A percentile compares a stretch with the other conserved stretches of the same genome.
phyloP scores from a whole-genome alignment of 163 green algal species.

The Prototheca cutis region DNA sequence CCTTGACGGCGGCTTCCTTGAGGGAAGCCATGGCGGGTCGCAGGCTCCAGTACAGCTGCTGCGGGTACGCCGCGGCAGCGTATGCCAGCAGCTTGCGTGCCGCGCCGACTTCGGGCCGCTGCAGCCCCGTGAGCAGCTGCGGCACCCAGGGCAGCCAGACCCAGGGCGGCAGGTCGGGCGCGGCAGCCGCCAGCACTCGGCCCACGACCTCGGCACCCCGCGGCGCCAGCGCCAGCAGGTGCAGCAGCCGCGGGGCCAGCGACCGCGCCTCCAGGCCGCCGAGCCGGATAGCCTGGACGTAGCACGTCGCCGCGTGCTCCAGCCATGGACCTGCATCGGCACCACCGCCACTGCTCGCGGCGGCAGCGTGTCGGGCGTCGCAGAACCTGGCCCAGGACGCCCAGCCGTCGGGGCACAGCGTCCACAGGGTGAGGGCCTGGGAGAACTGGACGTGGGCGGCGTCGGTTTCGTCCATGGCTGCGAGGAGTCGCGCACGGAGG shows the following conservation, averaged over 20 bases:
- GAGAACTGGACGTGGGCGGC: constrained; percentile 64
- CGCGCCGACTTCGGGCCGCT: constrained; percentile 62
- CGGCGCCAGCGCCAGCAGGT: constrained; percentile 76
- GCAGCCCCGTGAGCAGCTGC: constrained; percentile 81
- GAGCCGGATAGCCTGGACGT: constrained; percentile 61
- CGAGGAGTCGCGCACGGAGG: constrained; percentile 53
- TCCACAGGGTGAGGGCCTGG: constrained; percentile 69
- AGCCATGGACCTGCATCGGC: too few relatives aligned
- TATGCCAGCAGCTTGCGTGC: constrained; percentile 48
- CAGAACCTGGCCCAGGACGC: constrained; percentile 80
- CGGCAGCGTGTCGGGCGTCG: constrained; percentile 55
- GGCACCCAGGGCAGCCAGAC: constrained; percentile 86
- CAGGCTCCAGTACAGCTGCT: constrained; percentile 80
- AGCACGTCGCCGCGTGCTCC: constrained; percentile 69
- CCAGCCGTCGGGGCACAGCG: constrained; percentile 69
- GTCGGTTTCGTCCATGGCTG: constrained; percentile 11
- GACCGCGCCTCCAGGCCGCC: constrained; percentile 36
- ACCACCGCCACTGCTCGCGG: constrained; percentile 3
- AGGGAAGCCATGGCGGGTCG: constrained; percentile 66
- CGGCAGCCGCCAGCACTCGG: constrained; percentile 29
- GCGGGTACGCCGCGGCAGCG: constrained; percentile 45
- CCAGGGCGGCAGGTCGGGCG: constrained; percentile 53
- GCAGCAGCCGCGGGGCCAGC: constrained; percentile 71
- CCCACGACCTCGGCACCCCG: constrained; percentile 34
- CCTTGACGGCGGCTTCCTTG: constrained; percentile 48